phyloP scores from a whole-genome alignment of 1,284 basidiomycete species.

The Grifola frondosa region DNA sequence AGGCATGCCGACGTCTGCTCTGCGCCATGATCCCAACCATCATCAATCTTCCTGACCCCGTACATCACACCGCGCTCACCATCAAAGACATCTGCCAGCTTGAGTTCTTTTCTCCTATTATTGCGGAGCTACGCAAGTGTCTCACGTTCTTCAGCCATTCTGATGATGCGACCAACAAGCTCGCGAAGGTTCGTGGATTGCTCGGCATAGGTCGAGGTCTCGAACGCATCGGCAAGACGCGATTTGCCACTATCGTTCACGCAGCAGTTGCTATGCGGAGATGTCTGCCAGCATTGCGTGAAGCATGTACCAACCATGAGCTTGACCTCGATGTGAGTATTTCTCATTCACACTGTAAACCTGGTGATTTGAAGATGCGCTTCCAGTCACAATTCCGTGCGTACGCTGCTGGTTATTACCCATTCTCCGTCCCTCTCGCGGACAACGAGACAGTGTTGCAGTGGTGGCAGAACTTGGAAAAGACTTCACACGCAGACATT shows the following conservation, averaged over 20 bases:
- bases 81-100: slow-evolving; percentile 33
- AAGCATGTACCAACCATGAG: background rate
- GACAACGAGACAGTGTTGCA: background rate
- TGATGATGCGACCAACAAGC: background rate
- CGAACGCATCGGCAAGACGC: slow-evolving; percentile 2
- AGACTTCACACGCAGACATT: too few species aligned
- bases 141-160: slow-evolving; percentile 3
- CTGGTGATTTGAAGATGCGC: background rate
- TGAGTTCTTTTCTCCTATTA: background rate
- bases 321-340: too few species aligned
- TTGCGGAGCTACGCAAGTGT: background rate
- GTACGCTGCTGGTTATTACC: background rate
- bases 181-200: background rate
- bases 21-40: slow-evolving; percentile 23
- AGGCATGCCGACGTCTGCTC: slow-evolving; percentile 18
- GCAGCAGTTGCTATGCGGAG: background rate
- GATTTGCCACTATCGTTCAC: slow-evolving; percentile 3
- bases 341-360: too few species aligned
- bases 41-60: slow-evolving; percentile 31
- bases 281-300: slow-evolving; percentile 4
- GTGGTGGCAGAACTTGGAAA: too few species aligned
- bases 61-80: slow-evolving; percentile 29
- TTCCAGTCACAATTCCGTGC: background rate
- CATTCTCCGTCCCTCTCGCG: background rate
- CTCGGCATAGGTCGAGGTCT: slow-evolving; percentile 1